A percentile compares a stretch with the other conserved stretches of the same genome.
Evolutionary conservation across 306 rosid species (phyloP).

Genomic region (Vigna nakashimae): DNA sequence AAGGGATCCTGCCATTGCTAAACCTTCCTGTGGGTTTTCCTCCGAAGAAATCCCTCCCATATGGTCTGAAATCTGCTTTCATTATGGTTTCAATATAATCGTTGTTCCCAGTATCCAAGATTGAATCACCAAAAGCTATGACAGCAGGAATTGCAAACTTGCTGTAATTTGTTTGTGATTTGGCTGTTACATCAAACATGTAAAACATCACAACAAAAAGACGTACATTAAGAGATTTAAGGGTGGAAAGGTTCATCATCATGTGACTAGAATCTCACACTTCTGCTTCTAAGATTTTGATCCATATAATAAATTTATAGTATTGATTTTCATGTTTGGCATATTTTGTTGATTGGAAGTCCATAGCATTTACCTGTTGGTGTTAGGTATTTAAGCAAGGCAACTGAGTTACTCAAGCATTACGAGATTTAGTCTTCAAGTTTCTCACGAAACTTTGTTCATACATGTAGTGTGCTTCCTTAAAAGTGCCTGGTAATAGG

Average conservation of each 20-base stretch:
- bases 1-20: constrained; percentile 47
- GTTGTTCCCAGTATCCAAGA: constrained; percentile 50
- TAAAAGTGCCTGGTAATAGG: background rate
- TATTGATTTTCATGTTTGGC: background rate
- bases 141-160: constrained; percentile 40
- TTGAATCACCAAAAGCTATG: constrained; percentile 47
- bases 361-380: constrained; percentile 16
- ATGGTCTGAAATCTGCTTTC: constrained; percentile 41
- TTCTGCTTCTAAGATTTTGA: background rate
- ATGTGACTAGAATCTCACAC: constrained; percentile 24
- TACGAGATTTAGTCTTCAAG: constrained; percentile 10
- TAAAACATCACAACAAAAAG: constrained; percentile 3
- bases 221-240: constrained; percentile 14
- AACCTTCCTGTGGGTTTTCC: constrained; percentile 49
- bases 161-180: background rate
- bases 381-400: background rate
- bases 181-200: constrained; percentile 34
- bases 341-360: constrained; percentile 2
- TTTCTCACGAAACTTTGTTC: constrained; percentile 39
- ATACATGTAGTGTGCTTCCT: constrained; percentile 29
- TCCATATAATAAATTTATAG: constrained; percentile 20
- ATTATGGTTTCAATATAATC: constrained; percentile 24
- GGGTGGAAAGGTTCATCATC: constrained; percentile 40
- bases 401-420: background rate
- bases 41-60: constrained; percentile 46